Conservation (phyloP, 257 asterid genomes). For the Cruciata laevipes region DNA sequence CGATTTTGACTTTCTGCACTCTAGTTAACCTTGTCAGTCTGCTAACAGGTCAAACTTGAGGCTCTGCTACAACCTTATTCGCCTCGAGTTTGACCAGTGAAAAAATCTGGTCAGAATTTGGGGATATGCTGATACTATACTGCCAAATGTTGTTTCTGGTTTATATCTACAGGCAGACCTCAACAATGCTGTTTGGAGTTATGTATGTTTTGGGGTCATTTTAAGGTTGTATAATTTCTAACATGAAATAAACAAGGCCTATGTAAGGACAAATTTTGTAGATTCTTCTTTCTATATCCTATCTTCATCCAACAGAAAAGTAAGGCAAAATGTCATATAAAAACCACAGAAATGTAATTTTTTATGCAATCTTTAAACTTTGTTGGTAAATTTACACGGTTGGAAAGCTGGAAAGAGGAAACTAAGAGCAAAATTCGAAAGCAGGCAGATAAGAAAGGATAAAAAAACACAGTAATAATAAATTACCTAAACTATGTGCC, state of each 20-base stretch:
- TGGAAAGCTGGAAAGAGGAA: not conserved
- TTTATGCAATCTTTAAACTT: conserved; percentile 7
- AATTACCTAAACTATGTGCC: conserved; percentile 29
- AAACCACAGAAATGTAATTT: conserved; percentile 8
- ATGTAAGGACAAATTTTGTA: not conserved
- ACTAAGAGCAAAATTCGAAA: not conserved
- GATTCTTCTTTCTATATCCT: not conserved
- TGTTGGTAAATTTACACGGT: conserved; percentile 34
- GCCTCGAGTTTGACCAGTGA: not conserved
- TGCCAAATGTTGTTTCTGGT: conserved; percentile 2
- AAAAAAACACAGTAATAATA: not conserved
- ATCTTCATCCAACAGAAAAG: not conserved
- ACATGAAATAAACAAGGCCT: conserved; percentile 4
- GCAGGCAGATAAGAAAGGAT: not conserved
- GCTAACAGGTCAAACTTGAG: not conserved
- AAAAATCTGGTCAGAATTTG: not conserved
- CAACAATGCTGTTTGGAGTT: not conserved
- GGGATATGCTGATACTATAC: not conserved
- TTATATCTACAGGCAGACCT: not conserved
- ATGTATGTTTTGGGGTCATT: not conserved
- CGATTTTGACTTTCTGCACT: conserved; percentile 14
- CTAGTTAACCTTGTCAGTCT: not conserved
- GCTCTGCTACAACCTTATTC: conserved; percentile 3
- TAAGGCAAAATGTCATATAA: conserved; percentile 3
- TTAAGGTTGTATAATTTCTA: not conserved